phyloP scores from a whole-genome alignment of 2,329 filamentous ascomycete species.

The Tolypocladium sp. region DNA sequence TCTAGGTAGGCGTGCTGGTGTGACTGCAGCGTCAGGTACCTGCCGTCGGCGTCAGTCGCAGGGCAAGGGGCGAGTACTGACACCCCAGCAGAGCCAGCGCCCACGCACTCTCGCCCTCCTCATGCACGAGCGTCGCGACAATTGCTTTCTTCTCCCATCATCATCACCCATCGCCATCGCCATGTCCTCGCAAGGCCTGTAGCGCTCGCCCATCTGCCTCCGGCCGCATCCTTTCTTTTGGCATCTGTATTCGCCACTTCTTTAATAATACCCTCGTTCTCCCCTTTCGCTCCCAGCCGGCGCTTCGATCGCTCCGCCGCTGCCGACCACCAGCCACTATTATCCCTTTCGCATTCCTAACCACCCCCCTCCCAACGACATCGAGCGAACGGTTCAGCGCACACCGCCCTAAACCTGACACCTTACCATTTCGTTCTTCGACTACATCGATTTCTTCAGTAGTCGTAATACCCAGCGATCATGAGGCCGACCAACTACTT shows the following conservation, averaged over 20 bases:
- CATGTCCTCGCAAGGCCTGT: not conserved
- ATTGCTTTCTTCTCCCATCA: not conserved
- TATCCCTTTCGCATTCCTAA: not conserved
- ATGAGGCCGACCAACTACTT: slow-evolving; percentile 19
- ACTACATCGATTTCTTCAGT: not conserved
- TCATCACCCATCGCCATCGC: not conserved
- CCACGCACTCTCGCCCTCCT: not conserved
- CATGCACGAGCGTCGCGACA: not conserved
- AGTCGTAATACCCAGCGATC: not conserved
- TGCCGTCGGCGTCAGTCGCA: not conserved
- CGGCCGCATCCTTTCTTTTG: slow-evolving; percentile 1
- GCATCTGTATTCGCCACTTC: not conserved
- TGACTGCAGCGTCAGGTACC: not conserved
- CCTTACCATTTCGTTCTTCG: not conserved
- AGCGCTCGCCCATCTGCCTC: not conserved
- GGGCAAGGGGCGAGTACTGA: not conserved
- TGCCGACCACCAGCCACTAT: not conserved
- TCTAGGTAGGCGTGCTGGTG: no score
- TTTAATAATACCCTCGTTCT: not conserved
- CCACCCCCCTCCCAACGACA: not conserved
- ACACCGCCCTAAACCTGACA: not conserved
- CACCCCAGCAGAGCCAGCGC: not conserved
- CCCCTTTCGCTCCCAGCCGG: not conserved
- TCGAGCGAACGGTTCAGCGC: not conserved
- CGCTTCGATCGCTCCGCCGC: not conserved